phyloP scores from a whole-genome alignment of 2,329 filamentous ascomycete species.

The Bimuria novae-zelandiae region DNA sequence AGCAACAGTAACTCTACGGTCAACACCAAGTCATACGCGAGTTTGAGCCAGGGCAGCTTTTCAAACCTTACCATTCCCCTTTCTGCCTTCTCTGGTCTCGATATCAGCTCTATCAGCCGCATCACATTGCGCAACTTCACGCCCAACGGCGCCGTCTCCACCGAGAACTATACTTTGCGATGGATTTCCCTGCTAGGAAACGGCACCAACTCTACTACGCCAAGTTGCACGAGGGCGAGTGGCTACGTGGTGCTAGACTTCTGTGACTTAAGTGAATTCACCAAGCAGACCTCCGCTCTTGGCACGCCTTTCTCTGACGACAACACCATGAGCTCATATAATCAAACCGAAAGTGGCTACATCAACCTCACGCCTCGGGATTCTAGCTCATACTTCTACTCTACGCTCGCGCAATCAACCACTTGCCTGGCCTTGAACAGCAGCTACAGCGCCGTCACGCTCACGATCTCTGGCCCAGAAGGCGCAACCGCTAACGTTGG shows the following conservation, averaged over 20 bases:
- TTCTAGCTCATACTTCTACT: constrained; percentile 10
- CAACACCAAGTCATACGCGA: constrained; percentile 5
- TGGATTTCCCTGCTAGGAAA: constrained; percentile 10
- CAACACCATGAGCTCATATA: constrained; percentile 9
- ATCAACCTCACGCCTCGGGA: constrained; percentile 5
- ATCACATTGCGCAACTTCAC: constrained; percentile 11
- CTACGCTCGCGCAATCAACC: neutral
- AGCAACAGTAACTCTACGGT: constrained; percentile 3
- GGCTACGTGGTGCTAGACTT: constrained; percentile 9
- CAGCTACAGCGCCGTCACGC: constrained; percentile 2
- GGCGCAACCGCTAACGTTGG: constrained; percentile 8
- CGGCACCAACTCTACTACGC: neutral
- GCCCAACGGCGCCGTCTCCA: constrained; percentile 1
- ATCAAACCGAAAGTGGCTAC: constrained; percentile 3
- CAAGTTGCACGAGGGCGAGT: neutral
- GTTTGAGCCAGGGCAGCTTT: constrained; percentile 3
- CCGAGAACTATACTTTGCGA: constrained; percentile 6
- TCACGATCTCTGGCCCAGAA: constrained; percentile 4
- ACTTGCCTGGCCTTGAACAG: constrained; percentile 8
- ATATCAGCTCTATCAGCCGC: neutral
- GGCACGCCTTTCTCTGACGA: constrained; percentile 9
- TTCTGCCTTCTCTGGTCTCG: constrained; percentile 8
- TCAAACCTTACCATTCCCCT: constrained; percentile 10
- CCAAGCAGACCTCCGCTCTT: constrained; percentile 3
- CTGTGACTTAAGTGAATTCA: constrained; percentile 7